Evolutionary conservation across 2,329 filamentous ascomycete species (phyloP).

Genomic region (Fusarium sp.): DNA sequence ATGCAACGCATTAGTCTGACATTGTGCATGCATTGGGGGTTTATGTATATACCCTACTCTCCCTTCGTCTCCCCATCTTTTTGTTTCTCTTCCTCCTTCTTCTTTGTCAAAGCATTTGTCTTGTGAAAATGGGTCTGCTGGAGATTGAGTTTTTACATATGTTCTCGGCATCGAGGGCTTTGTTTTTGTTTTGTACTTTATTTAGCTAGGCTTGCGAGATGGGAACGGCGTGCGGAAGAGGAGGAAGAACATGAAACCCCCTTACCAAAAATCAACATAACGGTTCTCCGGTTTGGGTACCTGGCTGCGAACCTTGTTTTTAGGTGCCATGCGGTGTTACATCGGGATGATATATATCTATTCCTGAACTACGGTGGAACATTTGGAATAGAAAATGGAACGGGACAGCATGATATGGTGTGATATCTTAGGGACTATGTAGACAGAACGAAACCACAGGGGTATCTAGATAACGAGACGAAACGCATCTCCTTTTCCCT

Average conservation of each 20-base stretch:
- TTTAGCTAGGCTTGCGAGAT: conserved; percentile 28
- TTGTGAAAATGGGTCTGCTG: conserved; percentile 4
- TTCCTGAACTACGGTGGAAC: neutral
- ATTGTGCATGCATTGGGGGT: conserved; percentile 25
- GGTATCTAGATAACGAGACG: conserved; percentile 28
- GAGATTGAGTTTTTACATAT: conserved; percentile 13
- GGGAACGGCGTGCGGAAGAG: conserved; percentile 7
- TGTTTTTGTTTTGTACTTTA: conserved; percentile 37
- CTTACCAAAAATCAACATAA: neutral
- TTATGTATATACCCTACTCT: conserved; percentile 15
- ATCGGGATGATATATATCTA: conserved; percentile 31
- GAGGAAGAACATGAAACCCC: neutral
- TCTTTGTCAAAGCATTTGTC: conserved; percentile 18
- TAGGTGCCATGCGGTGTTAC: conserved; percentile 39
- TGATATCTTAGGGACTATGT: conserved; percentile 14
- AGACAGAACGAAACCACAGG: conserved; percentile 9
- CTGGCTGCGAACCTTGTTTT: conserved; percentile 34
- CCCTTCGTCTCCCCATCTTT: conserved; percentile 8
- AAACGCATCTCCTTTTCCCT: conserved; percentile 30
- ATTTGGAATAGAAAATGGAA: conserved; percentile 21
- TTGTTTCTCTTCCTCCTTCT: conserved; percentile 25
- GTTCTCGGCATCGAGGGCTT: neutral
- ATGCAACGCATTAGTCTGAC: conserved; percentile 16
- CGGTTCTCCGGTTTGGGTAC: conserved; percentile 24
- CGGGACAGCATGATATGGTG: neutral